Evolutionary conservation across 176 grass and related monocot species (phyloP), one percentile per base, ranked within the genome.

Genomic region (Aegilops umbellulata): DNA sequence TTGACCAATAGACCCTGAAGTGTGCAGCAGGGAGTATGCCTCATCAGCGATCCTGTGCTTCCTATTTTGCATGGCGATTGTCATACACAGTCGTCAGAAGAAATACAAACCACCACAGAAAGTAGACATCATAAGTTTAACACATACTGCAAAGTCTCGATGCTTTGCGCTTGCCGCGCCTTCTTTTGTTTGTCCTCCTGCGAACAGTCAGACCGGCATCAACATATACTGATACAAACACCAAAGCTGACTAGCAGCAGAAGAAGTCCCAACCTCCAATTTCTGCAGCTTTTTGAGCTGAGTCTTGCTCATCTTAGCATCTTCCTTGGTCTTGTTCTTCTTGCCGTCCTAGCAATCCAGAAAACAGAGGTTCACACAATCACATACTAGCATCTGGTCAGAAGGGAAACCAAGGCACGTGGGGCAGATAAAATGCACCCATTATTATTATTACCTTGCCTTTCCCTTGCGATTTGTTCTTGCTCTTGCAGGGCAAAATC

Each of bases 171-270:
- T 88, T 90, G 92, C 66, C 94, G 44, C 19, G 88, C 36, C 87
- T 99, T 96, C 80, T 91, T 90, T 74, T 86, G 57, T 77, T 93
- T 97, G 80, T 99, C 92, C 77, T 97, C 97, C 97, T 99, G 85
- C 31, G 11, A 11, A 44, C 23, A 90, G 74, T 22, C 17, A 76
- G 13, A 72, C 17, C 20, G 34, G 25, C 10, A 72, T 68, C 10
- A 10, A 13, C 47, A 10, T 7, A 12, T 34, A 32, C 57, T 17
- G 12, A 9, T 42, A 61, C 34, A 87, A 86, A 49, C 53, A 79
- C 2, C 7, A 66, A 23, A 25, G 29, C 80, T 31, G 65, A n/a
- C 3, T 5, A 79, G 9, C 3, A 25, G 24, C 15, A 83, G 53
- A 75, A 41, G 14, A 74, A 82, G 13, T 83, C 61, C 22, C 34